These are phyloP conservation scores for Starmerella sirachaensis DNA, from an alignment of 805 yeast genomes.

Conservation along the genomic window DNA sequence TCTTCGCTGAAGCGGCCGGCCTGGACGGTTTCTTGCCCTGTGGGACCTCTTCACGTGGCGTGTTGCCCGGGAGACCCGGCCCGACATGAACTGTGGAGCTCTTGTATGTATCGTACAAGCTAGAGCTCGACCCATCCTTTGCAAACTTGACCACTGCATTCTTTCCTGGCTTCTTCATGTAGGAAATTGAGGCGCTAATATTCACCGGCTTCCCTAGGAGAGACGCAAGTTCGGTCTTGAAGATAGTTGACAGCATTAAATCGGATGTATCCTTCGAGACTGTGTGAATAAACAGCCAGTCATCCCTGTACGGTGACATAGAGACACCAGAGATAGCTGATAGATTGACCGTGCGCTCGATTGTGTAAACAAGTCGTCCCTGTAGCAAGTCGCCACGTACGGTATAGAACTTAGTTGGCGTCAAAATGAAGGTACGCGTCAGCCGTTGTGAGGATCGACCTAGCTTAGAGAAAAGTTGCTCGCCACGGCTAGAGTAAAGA, in stretches of 20 bases:
- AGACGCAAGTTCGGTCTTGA: conserved; percentile 76
- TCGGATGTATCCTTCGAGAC: conserved; percentile 51
- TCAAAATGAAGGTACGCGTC: conserved; percentile 60
- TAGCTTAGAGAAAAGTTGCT: conserved; percentile 69
- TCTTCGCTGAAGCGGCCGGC: conserved; percentile 13
- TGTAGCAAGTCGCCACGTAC: conserved; percentile 64
- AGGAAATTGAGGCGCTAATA: conserved; percentile 61
- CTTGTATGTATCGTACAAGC: conserved; percentile 69
- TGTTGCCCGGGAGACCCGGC: conserved; percentile 58
- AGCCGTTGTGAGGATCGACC: conserved; percentile 82
- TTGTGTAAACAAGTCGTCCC: conserved; percentile 42
- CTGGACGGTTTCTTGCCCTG: conserved; percentile 28
- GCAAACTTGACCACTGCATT: conserved; percentile 60
- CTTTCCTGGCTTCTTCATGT: conserved; percentile 84
- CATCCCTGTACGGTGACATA: conserved; percentile 70
- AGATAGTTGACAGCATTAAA: conserved; percentile 61
- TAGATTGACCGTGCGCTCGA: conserved; percentile 55
- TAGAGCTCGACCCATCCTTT: conserved; percentile 45
- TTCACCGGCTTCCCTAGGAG: conserved; percentile 38
- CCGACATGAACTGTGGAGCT: conserved; percentile 76
- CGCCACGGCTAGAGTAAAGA: conserved; percentile 73
- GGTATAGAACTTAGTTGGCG: conserved; percentile 50
- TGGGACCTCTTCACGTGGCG: conserved; percentile 66
- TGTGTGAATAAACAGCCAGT: conserved; percentile 71
- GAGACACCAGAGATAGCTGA: conserved; percentile 48